Conservation (phyloP, 1,139 yeast genomes). For the Pichia sp. region DNA sequence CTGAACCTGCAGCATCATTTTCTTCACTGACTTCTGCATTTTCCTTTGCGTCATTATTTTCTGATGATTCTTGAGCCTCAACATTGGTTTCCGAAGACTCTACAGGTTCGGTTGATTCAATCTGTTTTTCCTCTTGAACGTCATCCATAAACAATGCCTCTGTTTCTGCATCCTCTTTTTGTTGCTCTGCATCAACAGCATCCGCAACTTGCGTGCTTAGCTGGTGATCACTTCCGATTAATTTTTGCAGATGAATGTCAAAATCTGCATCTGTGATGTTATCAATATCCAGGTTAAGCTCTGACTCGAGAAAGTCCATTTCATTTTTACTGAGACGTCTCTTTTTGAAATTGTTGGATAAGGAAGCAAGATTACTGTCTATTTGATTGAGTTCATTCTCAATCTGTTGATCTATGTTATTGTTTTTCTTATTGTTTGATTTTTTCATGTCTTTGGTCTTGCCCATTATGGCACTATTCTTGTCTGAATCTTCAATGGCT, state of each 20-base stretch:
- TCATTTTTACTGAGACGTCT: slow-evolving; percentile 19
- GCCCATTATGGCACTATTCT: no score
- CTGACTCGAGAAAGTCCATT: slow-evolving; percentile 26
- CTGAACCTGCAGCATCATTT: no score
- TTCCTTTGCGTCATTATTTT: not conserved
- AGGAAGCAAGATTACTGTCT: not conserved
- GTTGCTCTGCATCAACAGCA: not conserved
- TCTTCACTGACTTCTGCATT: no score
- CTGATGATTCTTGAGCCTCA: not conserved
- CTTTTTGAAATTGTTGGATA: slow-evolving; percentile 11
- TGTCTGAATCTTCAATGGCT: no score
- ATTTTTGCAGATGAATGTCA: slow-evolving; percentile 28
- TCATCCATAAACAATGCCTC: not conserved
- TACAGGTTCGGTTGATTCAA: no score
- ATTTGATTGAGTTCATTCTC: slow-evolving; percentile 8
- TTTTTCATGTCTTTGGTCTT: no score
- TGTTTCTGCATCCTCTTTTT: not conserved
- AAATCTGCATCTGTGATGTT: slow-evolving; percentile 30
- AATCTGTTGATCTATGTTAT: slow-evolving; percentile 1
- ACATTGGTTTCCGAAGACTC: no score
- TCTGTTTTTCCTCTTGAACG: not conserved
- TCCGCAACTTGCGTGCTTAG: not conserved
- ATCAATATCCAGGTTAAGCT: slow-evolving; percentile 26
- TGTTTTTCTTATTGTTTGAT: not conserved
- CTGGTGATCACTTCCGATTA: slow-evolving; percentile 22